Evolutionary conservation across 345 rosid genomes (phyloP).

Genomic region (Schrenkiella parvula): DNA sequence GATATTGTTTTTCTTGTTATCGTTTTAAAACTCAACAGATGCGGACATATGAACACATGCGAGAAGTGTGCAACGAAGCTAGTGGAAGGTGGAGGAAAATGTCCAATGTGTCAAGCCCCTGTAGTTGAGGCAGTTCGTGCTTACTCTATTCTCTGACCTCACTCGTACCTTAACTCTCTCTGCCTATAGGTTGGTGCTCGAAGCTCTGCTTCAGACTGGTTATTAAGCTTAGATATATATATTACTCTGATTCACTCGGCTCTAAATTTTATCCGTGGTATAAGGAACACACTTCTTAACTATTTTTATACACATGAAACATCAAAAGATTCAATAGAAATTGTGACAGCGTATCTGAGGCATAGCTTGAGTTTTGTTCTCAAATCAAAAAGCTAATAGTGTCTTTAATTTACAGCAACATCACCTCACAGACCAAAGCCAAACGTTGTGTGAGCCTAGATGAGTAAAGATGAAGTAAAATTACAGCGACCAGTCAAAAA

Average conservation of each 20-base stretch:
- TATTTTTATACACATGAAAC: constrained; percentile 23
- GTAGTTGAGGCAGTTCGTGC: constrained; percentile 87
- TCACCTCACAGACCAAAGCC: not conserved
- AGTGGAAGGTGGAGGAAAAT: constrained; percentile 67
- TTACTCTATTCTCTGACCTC: constrained; percentile 51
- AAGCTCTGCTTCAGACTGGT: not conserved
- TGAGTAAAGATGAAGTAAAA: not conserved
- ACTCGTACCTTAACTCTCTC: not conserved
- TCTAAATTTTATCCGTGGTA: constrained; percentile 16
- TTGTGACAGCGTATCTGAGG: not conserved
- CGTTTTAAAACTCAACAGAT: constrained; percentile 43
- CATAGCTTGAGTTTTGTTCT: not conserved
- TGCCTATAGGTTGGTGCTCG: no score
- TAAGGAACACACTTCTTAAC: constrained; percentile 6
- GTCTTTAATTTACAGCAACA: no score
- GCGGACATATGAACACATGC: constrained; percentile 97
- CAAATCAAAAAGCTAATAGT: no score
- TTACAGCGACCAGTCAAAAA: not conserved
- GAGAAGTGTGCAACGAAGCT: constrained; percentile 76
- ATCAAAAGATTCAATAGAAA: constrained; percentile 21
- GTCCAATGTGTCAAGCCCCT: constrained; percentile 96
- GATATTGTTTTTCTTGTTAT: not conserved
- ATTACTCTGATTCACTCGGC: constrained; percentile 26
- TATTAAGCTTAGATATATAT: constrained; percentile 4
- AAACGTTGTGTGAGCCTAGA: not conserved